Evolutionary conservation across 2,329 filamentous ascomycete species (phyloP).

Genomic region (Arthrinium phaeospermum): DNA sequence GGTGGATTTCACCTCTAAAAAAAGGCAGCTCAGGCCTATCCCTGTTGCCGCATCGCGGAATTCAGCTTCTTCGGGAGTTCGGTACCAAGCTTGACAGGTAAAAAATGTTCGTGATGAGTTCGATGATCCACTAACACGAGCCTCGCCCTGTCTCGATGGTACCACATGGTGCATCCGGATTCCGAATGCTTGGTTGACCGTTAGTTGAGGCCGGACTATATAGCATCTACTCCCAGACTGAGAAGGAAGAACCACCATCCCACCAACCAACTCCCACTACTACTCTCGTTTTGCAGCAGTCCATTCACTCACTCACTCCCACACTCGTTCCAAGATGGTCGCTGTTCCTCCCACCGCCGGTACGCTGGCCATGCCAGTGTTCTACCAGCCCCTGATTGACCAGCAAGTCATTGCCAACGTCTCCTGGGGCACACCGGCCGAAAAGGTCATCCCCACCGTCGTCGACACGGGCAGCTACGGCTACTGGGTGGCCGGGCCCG

Average conservation of each 20-base stretch:
- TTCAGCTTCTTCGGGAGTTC: background rate
- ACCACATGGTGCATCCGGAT: background rate
- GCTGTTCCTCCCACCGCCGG: conserved; percentile 24
- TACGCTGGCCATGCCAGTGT: conserved; percentile 20
- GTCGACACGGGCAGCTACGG: conserved; percentile 22
- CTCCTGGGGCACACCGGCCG: conserved; percentile 20
- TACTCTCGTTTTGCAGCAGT: background rate
- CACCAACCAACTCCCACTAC: background rate
- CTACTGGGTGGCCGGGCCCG: conserved; percentile 21
- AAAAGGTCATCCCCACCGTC: conserved; percentile 13
- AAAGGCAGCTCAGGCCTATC: background rate
- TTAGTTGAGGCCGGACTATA: background rate
- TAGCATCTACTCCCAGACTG: background rate
- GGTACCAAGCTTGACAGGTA: background rate
- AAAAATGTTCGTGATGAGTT: conserved; percentile 9
- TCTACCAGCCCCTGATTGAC: conserved; percentile 16
- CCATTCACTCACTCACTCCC: background rate
- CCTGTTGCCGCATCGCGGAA: background rate
- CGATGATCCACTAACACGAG: conserved; percentile 9
- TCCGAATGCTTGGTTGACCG: background rate
- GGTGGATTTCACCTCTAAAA: background rate
- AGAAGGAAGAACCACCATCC: background rate
- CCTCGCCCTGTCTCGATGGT: background rate
- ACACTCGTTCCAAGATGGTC: conserved; percentile 23
- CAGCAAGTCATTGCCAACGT: conserved; percentile 23